phyloP scores from a whole-genome alignment of 805 yeast species.

The Candida krabiensis region DNA sequence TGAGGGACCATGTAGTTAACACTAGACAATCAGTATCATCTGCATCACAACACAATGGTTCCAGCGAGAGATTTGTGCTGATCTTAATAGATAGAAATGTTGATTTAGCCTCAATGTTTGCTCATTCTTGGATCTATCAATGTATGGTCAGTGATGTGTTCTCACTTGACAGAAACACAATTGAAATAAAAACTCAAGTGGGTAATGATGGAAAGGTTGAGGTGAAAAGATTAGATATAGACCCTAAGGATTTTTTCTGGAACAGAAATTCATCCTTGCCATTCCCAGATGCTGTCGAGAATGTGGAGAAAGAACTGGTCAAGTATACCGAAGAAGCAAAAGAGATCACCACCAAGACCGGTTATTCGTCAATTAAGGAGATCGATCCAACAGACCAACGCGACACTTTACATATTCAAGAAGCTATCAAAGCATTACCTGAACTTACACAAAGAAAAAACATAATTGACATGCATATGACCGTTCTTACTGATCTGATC shows the following conservation, averaged over 20 bases:
- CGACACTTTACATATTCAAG: constrained; percentile 70
- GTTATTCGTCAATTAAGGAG: constrained; percentile 71
- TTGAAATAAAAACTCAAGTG: constrained; percentile 48
- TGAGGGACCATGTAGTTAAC: constrained; percentile 84
- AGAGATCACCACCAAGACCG: constrained; percentile 75
- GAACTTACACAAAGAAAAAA: constrained; percentile 86
- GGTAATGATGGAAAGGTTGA: constrained; percentile 33
- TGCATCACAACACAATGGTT: constrained; percentile 4
- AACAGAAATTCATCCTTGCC: constrained; percentile 77
- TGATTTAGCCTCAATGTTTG: constrained; percentile 90
- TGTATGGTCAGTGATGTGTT: constrained; percentile 94
- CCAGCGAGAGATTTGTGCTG: constrained; percentile 65
- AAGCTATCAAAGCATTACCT: constrained; percentile 89
- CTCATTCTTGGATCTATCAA: constrained; percentile 97
- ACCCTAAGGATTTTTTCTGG: constrained; percentile 95
- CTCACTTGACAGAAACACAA: constrained; percentile 76
- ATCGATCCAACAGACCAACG: constrained; percentile 57
- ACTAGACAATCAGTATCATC: constrained; percentile 36
- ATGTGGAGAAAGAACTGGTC: constrained; percentile 81
- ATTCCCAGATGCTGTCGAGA: constrained; percentile 98
- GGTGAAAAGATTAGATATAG: constrained; percentile 77
- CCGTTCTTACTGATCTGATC: constrained; percentile 80
- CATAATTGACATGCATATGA: constrained; percentile 95
- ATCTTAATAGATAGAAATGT: constrained; percentile 84
- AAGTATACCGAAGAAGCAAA: constrained; percentile 85